Evolutionary conservation across 1,284 basidiomycete genomes (phyloP).

Genomic region (Ganoderma lucidum): DNA sequence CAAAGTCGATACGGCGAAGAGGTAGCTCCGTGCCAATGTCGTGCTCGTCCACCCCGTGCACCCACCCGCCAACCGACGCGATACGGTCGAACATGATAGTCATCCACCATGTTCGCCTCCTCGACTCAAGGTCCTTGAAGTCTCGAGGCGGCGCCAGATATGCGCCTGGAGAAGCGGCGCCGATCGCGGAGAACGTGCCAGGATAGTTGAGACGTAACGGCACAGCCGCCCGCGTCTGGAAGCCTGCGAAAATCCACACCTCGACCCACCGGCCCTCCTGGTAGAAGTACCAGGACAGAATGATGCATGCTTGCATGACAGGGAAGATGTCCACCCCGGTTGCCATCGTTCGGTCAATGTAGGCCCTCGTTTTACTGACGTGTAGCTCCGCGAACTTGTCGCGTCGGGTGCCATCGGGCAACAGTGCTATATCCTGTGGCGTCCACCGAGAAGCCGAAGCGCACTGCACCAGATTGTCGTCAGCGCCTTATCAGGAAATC

Average conservation of each 20-base stretch:
- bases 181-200: slow-evolving; percentile 72
- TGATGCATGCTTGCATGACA: slow-evolving; percentile 84
- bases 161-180: slow-evolving; percentile 71
- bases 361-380: slow-evolving; percentile 81
- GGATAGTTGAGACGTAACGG: slow-evolving; percentile 85
- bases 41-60: slow-evolving; percentile 81
- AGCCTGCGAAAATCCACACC: slow-evolving; percentile 88
- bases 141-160: slow-evolving; percentile 83
- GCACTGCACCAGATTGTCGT: slow-evolving; percentile 56
- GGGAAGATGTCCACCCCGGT: slow-evolving; percentile 84
- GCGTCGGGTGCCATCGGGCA: slow-evolving; percentile 75
- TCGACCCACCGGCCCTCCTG: slow-evolving; percentile 89
- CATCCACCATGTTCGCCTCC: slow-evolving; percentile 89
- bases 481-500: slow-evolving; percentile 5
- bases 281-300: slow-evolving; percentile 89
- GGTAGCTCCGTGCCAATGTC: slow-evolving; percentile 85
- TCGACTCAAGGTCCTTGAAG: slow-evolving; percentile 73
- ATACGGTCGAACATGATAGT: slow-evolving; percentile 85
- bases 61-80: slow-evolving; percentile 88
- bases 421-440: slow-evolving; percentile 66
- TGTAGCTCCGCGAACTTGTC: slow-evolving; percentile 87
- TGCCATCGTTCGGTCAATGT: slow-evolving; percentile 87
- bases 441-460: slow-evolving; percentile 87
- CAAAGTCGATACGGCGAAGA: slow-evolving; percentile 74
- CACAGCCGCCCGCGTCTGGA: slow-evolving; percentile 85